phyloP scores from a whole-genome alignment of 2,329 filamentous ascomycete genomes.

The Aspergillus vadensis region DNA sequence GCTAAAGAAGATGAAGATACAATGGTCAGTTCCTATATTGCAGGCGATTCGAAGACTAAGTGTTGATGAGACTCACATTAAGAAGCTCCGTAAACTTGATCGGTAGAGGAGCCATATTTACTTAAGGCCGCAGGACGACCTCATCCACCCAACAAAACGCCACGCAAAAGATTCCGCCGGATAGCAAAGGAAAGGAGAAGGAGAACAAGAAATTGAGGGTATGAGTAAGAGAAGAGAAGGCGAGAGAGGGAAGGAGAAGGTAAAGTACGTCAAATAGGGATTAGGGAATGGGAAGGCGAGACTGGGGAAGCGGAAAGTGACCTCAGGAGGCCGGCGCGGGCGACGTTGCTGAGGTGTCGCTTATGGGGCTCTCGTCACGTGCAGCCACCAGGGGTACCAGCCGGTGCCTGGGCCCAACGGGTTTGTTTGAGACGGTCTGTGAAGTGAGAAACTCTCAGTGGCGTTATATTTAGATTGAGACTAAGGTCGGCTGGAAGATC shows the following conservation, averaged over 20 bases:
- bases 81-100: constrained; percentile 93
- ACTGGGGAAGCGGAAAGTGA: constrained; percentile 39
- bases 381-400: constrained; percentile 23
- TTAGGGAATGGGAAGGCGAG: constrained; percentile 24
- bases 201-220: constrained; percentile 15
- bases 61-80: constrained; percentile 60
- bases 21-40: constrained; percentile 34
- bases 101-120: constrained; percentile 67
- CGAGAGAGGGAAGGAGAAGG: constrained; percentile 17
- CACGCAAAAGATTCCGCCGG: constrained; percentile 35
- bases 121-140: constrained; percentile 45
- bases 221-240: constrained; percentile 19
- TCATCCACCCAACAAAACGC: constrained; percentile 46
- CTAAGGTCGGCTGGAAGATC: neutral
- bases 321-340: constrained; percentile 43
- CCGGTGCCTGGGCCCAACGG: constrained; percentile 16
- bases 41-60: neutral
- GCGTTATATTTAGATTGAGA: neutral
- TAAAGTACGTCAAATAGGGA: constrained; percentile 12
- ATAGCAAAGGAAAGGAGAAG: constrained; percentile 22
- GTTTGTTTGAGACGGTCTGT: neutral
- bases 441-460: neutral
- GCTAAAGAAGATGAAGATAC: constrained; percentile 39
- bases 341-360: constrained; percentile 46
- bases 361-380: constrained; percentile 38